Conservation (phyloP, 805 yeast species). For the Suhomyces kilbournensis region DNA sequence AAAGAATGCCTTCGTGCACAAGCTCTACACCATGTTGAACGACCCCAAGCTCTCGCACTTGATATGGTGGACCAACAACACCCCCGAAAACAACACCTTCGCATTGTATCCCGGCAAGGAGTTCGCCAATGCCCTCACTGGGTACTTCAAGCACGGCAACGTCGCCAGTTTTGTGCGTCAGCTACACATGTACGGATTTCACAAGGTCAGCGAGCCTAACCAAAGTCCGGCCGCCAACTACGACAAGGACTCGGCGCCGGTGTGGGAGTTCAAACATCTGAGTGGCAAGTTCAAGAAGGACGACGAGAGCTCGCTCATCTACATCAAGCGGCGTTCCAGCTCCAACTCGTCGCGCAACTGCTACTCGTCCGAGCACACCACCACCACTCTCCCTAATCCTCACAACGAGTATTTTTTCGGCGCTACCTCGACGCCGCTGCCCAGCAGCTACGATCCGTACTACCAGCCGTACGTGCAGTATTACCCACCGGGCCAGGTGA, state of each 20-base stretch:
- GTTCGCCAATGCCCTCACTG: slow-evolving; percentile 58
- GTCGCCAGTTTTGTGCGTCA: slow-evolving; percentile 92
- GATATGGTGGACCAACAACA: slow-evolving; percentile 45
- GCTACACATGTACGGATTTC: slow-evolving; percentile 95
- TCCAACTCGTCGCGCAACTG: slow-evolving; percentile 25
- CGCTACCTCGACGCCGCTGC: slow-evolving; percentile 7
- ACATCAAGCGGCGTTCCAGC: slow-evolving; percentile 49
- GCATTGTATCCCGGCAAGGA: slow-evolving; percentile 64
- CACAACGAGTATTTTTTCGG: slow-evolving; percentile 9
- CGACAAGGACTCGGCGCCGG: slow-evolving; percentile 26
- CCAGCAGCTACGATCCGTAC: slow-evolving; percentile 6
- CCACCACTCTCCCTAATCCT: slow-evolving; percentile 7
- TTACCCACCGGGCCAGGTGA: background rate
- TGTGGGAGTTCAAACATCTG: slow-evolving; percentile 58
- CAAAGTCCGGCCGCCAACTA: slow-evolving; percentile 4
- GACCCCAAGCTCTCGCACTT: slow-evolving; percentile 33
- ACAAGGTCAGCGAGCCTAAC: slow-evolving; percentile 60
- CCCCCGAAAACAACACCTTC: slow-evolving; percentile 50
- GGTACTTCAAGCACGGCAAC: slow-evolving; percentile 89
- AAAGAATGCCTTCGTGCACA: slow-evolving; percentile 59
- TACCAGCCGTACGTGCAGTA: slow-evolving; percentile 3
- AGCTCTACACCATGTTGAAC: slow-evolving; percentile 38
- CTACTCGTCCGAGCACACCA: slow-evolving; percentile 6
- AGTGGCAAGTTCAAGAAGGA: slow-evolving; percentile 49
- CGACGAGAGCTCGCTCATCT: slow-evolving; percentile 42